These are phyloP conservation scores for Didymella glomerata DNA, from an alignment of 2,329 filamentous ascomycete species.

Conservation along the genomic window DNA sequence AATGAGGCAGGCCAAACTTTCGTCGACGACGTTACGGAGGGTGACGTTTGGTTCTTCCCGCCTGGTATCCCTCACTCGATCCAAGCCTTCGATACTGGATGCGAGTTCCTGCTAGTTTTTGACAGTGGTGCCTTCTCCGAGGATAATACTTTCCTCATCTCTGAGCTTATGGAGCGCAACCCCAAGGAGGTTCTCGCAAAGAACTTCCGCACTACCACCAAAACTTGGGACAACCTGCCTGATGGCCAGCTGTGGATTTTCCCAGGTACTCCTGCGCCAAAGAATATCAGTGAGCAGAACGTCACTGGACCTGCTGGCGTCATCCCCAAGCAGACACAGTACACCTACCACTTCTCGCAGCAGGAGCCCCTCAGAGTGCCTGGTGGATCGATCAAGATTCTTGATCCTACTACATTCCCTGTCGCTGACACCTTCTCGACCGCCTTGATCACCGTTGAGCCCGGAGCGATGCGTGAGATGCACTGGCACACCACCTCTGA, in stretches of 20 bases:
- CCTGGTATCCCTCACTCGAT: constrained; percentile 55
- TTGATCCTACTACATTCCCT: constrained; percentile 67
- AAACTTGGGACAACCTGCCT: constrained; percentile 51
- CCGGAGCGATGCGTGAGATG: constrained; percentile 70
- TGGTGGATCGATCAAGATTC: constrained; percentile 67
- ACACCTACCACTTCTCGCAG: constrained; percentile 56
- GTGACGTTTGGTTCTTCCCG: constrained; percentile 51
- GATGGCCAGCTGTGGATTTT: constrained; percentile 55
- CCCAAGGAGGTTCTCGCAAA: constrained; percentile 54
- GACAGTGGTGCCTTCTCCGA: constrained; percentile 67
- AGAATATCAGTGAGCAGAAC: constrained; percentile 54
- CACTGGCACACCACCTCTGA: constrained; percentile 70
- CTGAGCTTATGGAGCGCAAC: constrained; percentile 60
- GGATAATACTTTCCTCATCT: constrained; percentile 67
- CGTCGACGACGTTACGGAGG: constrained; percentile 52
- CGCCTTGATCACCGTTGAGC: constrained; percentile 65
- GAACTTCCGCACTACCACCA: constrained; percentile 52
- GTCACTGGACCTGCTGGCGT: constrained; percentile 52
- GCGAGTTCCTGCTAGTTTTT: constrained; percentile 65
- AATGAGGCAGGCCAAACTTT: constrained; percentile 61
- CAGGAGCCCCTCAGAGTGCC: constrained; percentile 62
- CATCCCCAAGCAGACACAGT: constrained; percentile 43
- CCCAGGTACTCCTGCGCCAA: constrained; percentile 50
- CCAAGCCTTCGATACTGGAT: constrained; percentile 64
- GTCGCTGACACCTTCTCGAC: constrained; percentile 64